These are phyloP conservation scores for Nyctanthes arbortristis DNA, from an alignment of 257 asterid species.

Conservation along the genomic window DNA sequence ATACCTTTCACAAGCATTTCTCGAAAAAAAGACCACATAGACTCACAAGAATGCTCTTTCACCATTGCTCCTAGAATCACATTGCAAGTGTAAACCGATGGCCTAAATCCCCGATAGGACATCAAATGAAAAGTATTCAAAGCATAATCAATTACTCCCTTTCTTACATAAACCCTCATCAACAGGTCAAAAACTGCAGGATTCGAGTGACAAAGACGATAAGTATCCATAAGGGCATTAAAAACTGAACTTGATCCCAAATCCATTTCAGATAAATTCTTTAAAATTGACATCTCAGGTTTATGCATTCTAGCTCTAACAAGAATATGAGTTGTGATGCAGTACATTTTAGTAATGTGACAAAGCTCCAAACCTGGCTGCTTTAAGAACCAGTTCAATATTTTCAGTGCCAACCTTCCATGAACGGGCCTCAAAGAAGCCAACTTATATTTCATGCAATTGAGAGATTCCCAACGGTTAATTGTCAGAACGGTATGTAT, in stretches of 20 bases:
- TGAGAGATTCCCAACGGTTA: slow-evolving; percentile 90
- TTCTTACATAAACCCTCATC: slow-evolving; percentile 65
- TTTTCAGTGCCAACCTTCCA: slow-evolving; percentile 82
- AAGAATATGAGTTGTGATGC: slow-evolving; percentile 76
- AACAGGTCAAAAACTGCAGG: slow-evolving; percentile 90
- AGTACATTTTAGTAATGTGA: slow-evolving; percentile 69
- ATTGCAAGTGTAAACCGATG: slow-evolving; percentile 76
- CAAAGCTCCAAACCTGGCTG: slow-evolving; percentile 73
- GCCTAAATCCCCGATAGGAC: slow-evolving; percentile 63
- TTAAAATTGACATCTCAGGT: slow-evolving; percentile 52
- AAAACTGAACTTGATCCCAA: slow-evolving; percentile 56
- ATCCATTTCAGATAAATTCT: slow-evolving; percentile 44
- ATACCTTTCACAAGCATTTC: slow-evolving; percentile 64
- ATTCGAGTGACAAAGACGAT: slow-evolving; percentile 78
- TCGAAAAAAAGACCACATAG: slow-evolving; percentile 71
- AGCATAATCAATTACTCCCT: slow-evolving; percentile 53
- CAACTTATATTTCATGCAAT: slow-evolving; percentile 68
- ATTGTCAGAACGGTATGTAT: slow-evolving; percentile 69
- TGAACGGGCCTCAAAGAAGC: slow-evolving; percentile 74
- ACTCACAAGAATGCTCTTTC: slow-evolving; percentile 36
- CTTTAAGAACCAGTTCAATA: slow-evolving; percentile 74
- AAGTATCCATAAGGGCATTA: slow-evolving; percentile 67
- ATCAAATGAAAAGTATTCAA: slow-evolving; percentile 55
- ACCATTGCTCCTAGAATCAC: slow-evolving; percentile 65
- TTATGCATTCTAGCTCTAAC: slow-evolving; percentile 88